Conservation (phyloP, 768 basidiomycete species). For the Naematelia encephala region DNA sequence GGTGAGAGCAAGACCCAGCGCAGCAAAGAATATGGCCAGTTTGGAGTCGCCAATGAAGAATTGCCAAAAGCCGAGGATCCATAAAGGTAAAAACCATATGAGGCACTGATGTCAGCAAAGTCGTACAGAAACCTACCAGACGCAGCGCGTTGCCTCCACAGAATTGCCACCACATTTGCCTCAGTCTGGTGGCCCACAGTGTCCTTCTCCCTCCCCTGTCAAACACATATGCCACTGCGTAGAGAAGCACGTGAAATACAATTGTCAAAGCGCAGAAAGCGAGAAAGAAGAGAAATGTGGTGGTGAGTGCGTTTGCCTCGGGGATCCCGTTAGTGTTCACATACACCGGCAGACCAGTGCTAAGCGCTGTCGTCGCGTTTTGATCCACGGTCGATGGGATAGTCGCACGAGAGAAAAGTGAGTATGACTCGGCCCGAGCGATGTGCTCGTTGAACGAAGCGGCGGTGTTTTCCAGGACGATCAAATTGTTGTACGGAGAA, state of each 20-base stretch:
- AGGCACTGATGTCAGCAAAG: slow-evolving; percentile 57
- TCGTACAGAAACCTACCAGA: slow-evolving; percentile 56
- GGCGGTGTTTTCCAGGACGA: slow-evolving; percentile 55
- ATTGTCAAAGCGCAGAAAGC: slow-evolving; percentile 64
- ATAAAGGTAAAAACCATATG: slow-evolving; percentile 65
- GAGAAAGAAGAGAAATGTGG: slow-evolving; percentile 71
- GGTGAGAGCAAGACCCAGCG: slow-evolving; percentile 62
- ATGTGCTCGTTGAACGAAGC: slow-evolving; percentile 48
- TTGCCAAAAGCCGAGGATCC: slow-evolving; percentile 79
- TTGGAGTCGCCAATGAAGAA: slow-evolving; percentile 87
- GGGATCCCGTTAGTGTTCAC: slow-evolving; percentile 73
- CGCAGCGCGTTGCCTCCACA: slow-evolving; percentile 55
- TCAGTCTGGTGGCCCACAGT: slow-evolving; percentile 33
- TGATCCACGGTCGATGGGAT: slow-evolving; percentile 32
- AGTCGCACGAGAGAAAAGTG: slow-evolving; percentile 24
- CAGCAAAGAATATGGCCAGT: slow-evolving; percentile 75
- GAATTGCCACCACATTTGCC: slow-evolving; percentile 36
- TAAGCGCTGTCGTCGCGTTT: slow-evolving; percentile 52
- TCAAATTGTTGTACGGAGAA: slow-evolving; percentile 67
- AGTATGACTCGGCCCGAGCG: slow-evolving; percentile 11
- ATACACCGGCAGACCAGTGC: slow-evolving; percentile 79
- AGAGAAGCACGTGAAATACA: slow-evolving; percentile 58
- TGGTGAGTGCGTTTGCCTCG: slow-evolving; percentile 85
- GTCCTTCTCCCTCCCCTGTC: slow-evolving; percentile 40
- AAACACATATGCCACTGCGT: slow-evolving; percentile 53